Base-by-base conservation (phyloP, 345 rosid genomes). In the Viola odorata region DNA sequence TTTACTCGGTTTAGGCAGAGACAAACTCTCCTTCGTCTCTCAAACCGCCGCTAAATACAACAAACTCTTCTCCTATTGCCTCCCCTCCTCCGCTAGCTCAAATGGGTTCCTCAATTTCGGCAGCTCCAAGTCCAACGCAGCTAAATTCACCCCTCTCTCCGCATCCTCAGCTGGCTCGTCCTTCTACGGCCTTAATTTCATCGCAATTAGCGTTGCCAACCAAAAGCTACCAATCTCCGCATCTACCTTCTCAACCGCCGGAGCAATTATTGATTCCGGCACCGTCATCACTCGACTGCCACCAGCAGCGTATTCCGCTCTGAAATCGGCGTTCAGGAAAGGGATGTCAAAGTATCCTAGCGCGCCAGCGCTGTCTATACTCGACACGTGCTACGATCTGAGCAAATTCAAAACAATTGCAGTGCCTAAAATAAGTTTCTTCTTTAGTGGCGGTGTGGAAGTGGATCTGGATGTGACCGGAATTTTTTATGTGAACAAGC, bases 1-100 rank as follows among this genome's bases (percentile, higher is more conserved):
- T 4, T 66, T 92, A 38, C 77, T 89, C 11, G 98, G 98, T 1
- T 88, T 92, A 1, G 98, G 96, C 62, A 89, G 96, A 0, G 80
- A 85, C 56, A 61, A 72, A 47, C 66, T 89, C 23, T 89, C 98
- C 0, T 41, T 87, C 3, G 85, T 91, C 38, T 79, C 85, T 5
- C 98, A 92, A 72, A 84, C 91, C 0, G 80, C 85, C 2, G 4
- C 51, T 0, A 77, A 75, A 14, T 92, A 85, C 79, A 82, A 78
- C 40, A 80, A 83, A 41, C 23, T 84, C 54, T 92, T 92, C 78
- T 89, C 98, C 40, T 89, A 92, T 40, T 92, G 98, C 52, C 83
- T 92, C 3, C 96, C 98, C 0, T 84, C 98, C 4, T 71, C 94
- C 23, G 0, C 88, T 3, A 64, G 79, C 78, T 62, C 78, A 53